Evolutionary conservation across 2,329 filamentous ascomycete genomes (phyloP).

Genomic region (Colletotrichum karsti): DNA sequence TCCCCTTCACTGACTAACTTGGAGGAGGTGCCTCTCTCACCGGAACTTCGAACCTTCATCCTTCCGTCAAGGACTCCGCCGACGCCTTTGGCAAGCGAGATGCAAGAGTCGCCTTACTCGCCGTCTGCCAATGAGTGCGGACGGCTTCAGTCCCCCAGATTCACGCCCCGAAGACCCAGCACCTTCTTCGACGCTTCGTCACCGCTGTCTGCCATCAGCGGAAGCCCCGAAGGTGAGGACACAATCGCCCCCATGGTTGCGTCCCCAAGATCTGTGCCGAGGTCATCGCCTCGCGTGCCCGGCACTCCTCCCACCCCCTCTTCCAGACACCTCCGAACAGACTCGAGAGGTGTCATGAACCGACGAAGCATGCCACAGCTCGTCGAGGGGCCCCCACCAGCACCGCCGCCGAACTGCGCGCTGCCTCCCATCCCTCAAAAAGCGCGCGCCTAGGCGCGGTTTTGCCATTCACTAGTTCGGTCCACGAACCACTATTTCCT

Average conservation of each 20-base stretch:
- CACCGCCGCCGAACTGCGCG: constrained; percentile 62
- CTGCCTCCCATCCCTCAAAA: constrained; percentile 59
- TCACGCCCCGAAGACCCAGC: constrained; percentile 30
- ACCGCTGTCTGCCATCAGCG: constrained; percentile 2
- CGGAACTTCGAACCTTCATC: constrained; percentile 31
- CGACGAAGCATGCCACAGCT: constrained; percentile 62
- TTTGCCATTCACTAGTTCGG: background rate
- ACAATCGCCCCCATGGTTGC: background rate
- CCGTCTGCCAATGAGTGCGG: constrained; percentile 40
- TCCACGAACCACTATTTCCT: background rate
- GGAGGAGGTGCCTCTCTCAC: constrained; percentile 29
- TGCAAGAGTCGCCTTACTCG: constrained; percentile 33
- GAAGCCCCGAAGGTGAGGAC: background rate
- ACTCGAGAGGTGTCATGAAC: constrained; percentile 37
- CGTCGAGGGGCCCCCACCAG: constrained; percentile 58
- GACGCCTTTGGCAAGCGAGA: constrained; percentile 31
- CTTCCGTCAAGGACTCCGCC: constrained; percentile 2
- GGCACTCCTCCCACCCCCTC: background rate
- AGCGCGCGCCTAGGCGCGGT: background rate
- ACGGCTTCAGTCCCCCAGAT: constrained; percentile 32
- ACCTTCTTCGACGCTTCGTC: constrained; percentile 28
- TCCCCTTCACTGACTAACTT: constrained; percentile 39
- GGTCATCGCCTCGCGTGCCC: background rate
- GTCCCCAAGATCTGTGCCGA: background rate
- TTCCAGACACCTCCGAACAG: background rate